Evolutionary conservation across 2,329 filamentous ascomycete genomes (phyloP).

Genomic region (Fusarium mexicanum): DNA sequence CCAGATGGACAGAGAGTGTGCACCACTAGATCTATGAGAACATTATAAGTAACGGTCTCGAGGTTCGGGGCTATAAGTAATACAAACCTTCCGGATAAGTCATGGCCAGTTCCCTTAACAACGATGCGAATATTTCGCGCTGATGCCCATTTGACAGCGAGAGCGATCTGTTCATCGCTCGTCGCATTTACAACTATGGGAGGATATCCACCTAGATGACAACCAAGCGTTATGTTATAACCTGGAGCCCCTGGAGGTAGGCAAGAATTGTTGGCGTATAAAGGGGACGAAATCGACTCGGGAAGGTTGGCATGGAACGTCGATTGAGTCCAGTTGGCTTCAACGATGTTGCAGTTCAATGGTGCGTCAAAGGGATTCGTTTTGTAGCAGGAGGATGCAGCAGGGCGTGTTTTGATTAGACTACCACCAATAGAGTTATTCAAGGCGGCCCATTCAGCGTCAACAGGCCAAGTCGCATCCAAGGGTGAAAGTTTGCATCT

Average conservation of each 20-base stretch:
- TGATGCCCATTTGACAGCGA: not conserved
- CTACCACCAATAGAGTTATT: not conserved
- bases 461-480: not conserved
- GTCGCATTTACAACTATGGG: not conserved
- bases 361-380: not conserved
- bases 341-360: not conserved
- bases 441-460: not conserved
- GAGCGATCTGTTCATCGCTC: not conserved
- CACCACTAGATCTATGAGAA: not conserved
- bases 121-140: not conserved
- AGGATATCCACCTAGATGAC: not conserved
- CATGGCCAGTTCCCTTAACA: not conserved
- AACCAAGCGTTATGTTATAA: not conserved
- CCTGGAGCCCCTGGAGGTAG: not conserved
- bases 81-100: not conserved
- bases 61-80: not conserved
- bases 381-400: not conserved
- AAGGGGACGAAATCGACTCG: not conserved
- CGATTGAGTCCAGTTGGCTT: not conserved
- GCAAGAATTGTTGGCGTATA: not conserved
- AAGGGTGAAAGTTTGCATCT: not conserved
- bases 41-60: not conserved
- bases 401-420: not conserved
- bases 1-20: not conserved
- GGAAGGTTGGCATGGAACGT: not conserved